Evolutionary conservation across 345 rosid genomes (phyloP), one percentile per base, ranked within the genome.

Genomic region (Linum trigynum): DNA sequence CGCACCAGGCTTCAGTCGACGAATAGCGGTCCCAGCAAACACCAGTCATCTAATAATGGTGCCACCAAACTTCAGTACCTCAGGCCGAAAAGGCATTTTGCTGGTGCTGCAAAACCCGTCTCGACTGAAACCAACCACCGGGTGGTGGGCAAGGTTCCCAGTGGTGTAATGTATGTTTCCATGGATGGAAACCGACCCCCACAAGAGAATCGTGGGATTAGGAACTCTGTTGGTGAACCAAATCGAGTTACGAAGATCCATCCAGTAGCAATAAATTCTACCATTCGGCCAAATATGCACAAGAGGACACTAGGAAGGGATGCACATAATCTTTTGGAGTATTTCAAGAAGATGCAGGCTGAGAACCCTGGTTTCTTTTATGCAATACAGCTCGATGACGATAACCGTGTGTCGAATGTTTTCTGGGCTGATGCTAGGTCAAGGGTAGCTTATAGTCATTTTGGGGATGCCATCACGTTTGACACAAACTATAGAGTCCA

Each of bases 51-150:
- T 23, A 23, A 23, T 23, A 68, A 62, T 36, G 81, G 74, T 83
- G 74, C 88, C 5, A 70, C 74, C 40, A 87, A 85, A 41, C 81
- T 86, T 63, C 96, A 88, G 38, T 82, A 75, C 75, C 85, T 90
- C 75, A 82, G 87, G 3, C 92, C 92, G 32, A 91, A 87, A 57
- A 85, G 94, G 80, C 94, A 90, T 84, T 90, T 90, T 67, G 90
- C 53, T 48, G 91, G 82, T 42, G 79, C 87, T 3, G 76, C 76
- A 39, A 90, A 88, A 64, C 64, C 72, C 71, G 62, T 71, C 40
- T 23, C 32, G 32, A 15, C 53, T 7, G 86, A 84, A 61, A 79
- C 68, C 65, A 82, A 57, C 66, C 86, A 70, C 62, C 79, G 81
- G 61, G 14, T 9, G 32, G 32, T 23, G 57, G 85, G 74, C 67